Base-by-base conservation (phyloP, 2,329 filamentous ascomycete genomes). In the Tolypocladium tundrense region DNA sequence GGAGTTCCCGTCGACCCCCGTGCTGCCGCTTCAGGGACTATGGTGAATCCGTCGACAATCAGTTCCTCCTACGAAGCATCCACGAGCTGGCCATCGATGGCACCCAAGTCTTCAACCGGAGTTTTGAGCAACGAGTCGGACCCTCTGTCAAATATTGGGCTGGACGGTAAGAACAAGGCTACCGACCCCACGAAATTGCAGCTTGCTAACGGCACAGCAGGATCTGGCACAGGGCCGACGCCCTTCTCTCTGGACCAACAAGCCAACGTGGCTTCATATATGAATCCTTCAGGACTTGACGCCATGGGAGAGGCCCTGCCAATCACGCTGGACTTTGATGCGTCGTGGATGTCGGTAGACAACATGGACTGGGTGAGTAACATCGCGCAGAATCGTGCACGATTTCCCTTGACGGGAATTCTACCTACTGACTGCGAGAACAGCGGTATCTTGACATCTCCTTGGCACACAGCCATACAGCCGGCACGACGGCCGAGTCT, bases 311-410 rank as follows among this genome's bases (percentile, higher is more conserved):
- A 52, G 24, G 45, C 43, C 11, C 14, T 51, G 43, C 45, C 61
- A 31, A 61, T 58, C 41, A 63, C 60, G 9, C 60, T 70, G 27
- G 61, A 67, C 19, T 68, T 74, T 57, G 72, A 74, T 56, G 60
- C 68, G n/a, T 67, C 71, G 21, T 75, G 72, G 73, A 69, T 73
- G 37, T 63, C 64, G 14, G 62, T 64, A 55, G 64, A 69, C 31
- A 67, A 66, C 56, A 70, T 75, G 67, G 73, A 75, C 59, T 75
- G 73, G 73, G 73, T 75, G 63, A 61, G 72, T 40, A 40, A 43
- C 24, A 21, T 31, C 5, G 9, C 27, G 40, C 52, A 21, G 10
- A 52, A n/a, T 6, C 4, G 24, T 14, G 24, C 6, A 31, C 27
- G 24, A 11, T 19, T 24, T 24, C 31, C 37, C 27, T 51, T 14